Conservation (phyloP, 2,329 filamentous ascomycete genomes). For the Massarina eburnea region DNA sequence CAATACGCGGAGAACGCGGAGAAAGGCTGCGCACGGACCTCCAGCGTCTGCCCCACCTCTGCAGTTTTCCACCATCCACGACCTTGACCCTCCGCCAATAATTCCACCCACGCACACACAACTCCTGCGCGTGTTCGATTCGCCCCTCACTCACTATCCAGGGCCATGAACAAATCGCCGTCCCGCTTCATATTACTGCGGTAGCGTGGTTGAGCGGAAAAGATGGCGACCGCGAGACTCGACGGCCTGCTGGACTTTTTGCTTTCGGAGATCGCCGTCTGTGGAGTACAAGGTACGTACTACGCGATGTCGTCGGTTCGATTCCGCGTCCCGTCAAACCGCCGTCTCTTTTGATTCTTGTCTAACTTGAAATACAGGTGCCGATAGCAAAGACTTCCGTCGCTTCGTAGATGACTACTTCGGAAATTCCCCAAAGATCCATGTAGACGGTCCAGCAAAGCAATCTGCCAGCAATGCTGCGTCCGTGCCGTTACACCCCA, state of each 20-base stretch:
- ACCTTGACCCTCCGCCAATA: background rate
- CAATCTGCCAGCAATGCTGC: background rate
- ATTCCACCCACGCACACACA: background rate
- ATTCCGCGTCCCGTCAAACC: slow-evolving; percentile 6
- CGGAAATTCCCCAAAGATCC: slow-evolving; percentile 9
- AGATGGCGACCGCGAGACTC: slow-evolving; percentile 46
- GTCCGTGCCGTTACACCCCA: slow-evolving; percentile 43
- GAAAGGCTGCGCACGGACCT: no score
- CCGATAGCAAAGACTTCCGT: slow-evolving; percentile 44
- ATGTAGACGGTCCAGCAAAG: no score
- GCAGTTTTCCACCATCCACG: slow-evolving; percentile 1
- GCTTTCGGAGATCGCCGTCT: slow-evolving; percentile 61
- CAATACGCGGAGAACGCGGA: no score
- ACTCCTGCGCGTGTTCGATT: slow-evolving; percentile 23
- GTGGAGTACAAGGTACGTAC: slow-evolving; percentile 59
- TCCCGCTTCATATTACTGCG: slow-evolving; percentile 10
- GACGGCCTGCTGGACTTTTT: slow-evolving; percentile 61
- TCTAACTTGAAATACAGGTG: slow-evolving; percentile 32
- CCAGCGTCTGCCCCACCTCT: slow-evolving; percentile 5
- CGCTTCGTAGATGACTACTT: slow-evolving; percentile 44
- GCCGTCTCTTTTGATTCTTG: background rate
- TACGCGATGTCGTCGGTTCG: slow-evolving; percentile 11
- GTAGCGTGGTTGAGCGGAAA: slow-evolving; percentile 19
- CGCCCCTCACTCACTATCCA: slow-evolving; percentile 10
- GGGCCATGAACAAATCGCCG: slow-evolving; percentile 14